Conservation (phyloP, 306 rosid genomes). For the Astragalus membranaceus region DNA sequence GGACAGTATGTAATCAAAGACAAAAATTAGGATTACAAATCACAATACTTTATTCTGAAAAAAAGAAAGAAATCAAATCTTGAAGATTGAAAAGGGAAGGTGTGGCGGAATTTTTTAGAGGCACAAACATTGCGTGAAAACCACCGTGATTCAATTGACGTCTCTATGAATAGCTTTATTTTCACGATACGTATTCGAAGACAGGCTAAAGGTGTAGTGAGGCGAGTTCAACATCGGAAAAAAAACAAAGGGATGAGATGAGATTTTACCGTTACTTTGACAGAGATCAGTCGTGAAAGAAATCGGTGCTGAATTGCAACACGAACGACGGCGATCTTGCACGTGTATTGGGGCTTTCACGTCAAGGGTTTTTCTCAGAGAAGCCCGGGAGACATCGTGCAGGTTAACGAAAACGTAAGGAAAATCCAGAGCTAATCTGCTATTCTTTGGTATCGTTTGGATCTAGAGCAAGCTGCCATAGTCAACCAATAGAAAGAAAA, state of each 20-base stretch:
- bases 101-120: too few relatives aligned
- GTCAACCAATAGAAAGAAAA: not conserved
- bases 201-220: slow-evolving; percentile 90
- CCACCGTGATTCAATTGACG: too few relatives aligned
- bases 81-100: not conserved
- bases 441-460: fast-evolving
- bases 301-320: slow-evolving; percentile 27
- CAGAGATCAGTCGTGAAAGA: slow-evolving; percentile 22
- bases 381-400: slow-evolving; percentile 43
- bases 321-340: slow-evolving; percentile 28
- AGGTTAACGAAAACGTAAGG: not conserved
- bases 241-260: not conserved
- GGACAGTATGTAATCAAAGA: slow-evolving; percentile 51
- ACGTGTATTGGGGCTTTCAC: slow-evolving; percentile 29
- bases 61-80: too few relatives aligned
- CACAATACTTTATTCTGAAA: not conserved
- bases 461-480: not conserved
- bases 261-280: slow-evolving; percentile 27
- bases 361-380: too few relatives aligned
- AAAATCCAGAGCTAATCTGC: not conserved
- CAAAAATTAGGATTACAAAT: not conserved
- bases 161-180: slow-evolving; percentile 75
- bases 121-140: too few relatives aligned
- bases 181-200: too few relatives aligned
- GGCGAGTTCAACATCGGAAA: slow-evolving; percentile 27